Evolutionary conservation across 2,329 filamentous ascomycete genomes (phyloP).

Genomic region (Exophiala viscosa): DNA sequence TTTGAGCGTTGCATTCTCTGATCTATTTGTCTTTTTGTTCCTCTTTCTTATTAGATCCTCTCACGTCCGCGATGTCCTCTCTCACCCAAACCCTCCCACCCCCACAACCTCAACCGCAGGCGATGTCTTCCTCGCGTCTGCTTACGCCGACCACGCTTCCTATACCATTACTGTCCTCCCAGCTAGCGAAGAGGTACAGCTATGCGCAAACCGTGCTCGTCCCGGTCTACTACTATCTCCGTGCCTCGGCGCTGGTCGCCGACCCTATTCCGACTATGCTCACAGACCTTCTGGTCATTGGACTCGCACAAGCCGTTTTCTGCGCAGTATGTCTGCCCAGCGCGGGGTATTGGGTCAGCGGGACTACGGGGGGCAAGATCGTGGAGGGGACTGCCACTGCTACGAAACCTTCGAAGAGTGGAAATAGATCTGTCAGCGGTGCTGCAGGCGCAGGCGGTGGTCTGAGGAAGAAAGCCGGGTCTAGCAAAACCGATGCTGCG

Average conservation of each 20-base stretch:
- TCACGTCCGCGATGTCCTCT: neutral
- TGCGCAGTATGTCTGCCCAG: constrained; percentile 58
- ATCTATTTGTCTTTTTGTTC: neutral
- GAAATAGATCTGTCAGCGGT: constrained; percentile 8
- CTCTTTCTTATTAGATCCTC: neutral
- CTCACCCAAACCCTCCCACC: constrained; percentile 21
- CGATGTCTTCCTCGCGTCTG: constrained; percentile 17
- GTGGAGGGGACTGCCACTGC: constrained; percentile 18
- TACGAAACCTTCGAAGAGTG: neutral
- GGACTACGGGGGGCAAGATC: constrained; percentile 18
- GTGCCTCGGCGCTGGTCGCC: constrained; percentile 64
- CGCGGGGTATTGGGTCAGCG: constrained; percentile 38
- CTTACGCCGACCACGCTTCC: constrained; percentile 33
- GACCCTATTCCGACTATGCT: constrained; percentile 65
- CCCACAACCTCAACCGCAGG: constrained; percentile 1
- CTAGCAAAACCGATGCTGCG: constrained; percentile 7
- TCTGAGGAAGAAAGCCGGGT: constrained; percentile 23
- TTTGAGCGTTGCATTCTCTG: too few species aligned
- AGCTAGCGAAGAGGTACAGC: constrained; percentile 54
- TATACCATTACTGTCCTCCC: constrained; percentile 46
- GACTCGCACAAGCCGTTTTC: constrained; percentile 60
- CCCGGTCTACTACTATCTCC: constrained; percentile 59
- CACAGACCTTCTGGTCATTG: constrained; percentile 59
- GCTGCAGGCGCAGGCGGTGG: constrained; percentile 14
- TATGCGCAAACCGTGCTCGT: constrained; percentile 67